Percentiles rank a stretch among this genome's conserved stretches.
phyloP scores from a whole-genome alignment of 768 basidiomycete genomes.

The Mycena rosella region DNA sequence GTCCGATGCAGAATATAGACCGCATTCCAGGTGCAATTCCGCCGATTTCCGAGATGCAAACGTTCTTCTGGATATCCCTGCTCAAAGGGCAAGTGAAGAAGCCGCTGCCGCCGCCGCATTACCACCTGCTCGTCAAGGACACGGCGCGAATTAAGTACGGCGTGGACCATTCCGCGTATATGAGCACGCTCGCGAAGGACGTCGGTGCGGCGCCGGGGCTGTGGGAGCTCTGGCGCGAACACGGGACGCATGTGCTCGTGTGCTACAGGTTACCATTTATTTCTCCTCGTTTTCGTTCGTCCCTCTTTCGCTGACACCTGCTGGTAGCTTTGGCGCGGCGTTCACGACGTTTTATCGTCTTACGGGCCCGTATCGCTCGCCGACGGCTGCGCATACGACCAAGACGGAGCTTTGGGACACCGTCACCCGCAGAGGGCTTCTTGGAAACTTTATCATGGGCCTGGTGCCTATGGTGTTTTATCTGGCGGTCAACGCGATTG shows the following conservation, averaged over 20 bases:
- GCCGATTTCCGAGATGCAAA: slow-evolving; percentile 71
- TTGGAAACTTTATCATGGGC: slow-evolving; percentile 72
- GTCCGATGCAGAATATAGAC: slow-evolving; percentile 13
- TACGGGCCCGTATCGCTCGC: slow-evolving; percentile 62
- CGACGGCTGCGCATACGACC: slow-evolving; percentile 56
- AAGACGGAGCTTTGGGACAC: slow-evolving; percentile 73
- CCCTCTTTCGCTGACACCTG: not conserved
- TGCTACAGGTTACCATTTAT: slow-evolving; percentile 59
- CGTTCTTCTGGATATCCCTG: slow-evolving; percentile 68
- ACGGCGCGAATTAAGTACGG: slow-evolving; percentile 70
- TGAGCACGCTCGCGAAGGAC: slow-evolving; percentile 68
- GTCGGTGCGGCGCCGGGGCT: slow-evolving; percentile 67
- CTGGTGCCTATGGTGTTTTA: slow-evolving; percentile 65
- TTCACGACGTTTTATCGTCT: slow-evolving; percentile 72
- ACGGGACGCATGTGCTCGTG: slow-evolving; percentile 63
- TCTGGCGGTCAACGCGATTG: slow-evolving; percentile 38
- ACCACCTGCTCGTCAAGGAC: slow-evolving; percentile 66
- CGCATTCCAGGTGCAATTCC: slow-evolving; percentile 62
- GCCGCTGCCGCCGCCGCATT: slow-evolving; percentile 61
- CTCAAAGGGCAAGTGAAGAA: slow-evolving; percentile 56
- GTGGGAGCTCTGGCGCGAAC: slow-evolving; percentile 57
- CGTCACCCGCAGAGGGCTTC: slow-evolving; percentile 63
- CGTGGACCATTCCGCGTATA: slow-evolving; percentile 69
- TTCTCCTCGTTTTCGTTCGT: not conserved
- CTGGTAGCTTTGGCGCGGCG: slow-evolving; percentile 65